A percentile compares a stretch with the other conserved stretches of the same genome.
Conservation (phyloP, 2,329 filamentous ascomycete genomes). For the Pseudocercospora cruenta region DNA sequence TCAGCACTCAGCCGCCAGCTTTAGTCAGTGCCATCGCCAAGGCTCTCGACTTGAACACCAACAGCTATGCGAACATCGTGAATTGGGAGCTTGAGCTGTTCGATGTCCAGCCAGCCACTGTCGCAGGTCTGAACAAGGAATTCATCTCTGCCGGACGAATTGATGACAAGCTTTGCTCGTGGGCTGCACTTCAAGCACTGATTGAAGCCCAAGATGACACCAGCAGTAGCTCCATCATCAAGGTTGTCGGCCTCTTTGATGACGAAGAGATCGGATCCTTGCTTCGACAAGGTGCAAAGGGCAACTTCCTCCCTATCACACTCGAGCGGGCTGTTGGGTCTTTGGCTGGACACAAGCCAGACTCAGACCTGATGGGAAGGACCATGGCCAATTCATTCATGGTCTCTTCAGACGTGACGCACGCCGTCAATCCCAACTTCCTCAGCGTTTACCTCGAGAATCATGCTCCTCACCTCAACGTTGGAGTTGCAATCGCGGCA, state of each 20-base stretch:
- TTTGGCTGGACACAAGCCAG: slow-evolving; percentile 52
- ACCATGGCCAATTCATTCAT: slow-evolving; percentile 93
- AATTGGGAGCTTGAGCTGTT: slow-evolving; percentile 98
- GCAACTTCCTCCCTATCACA: slow-evolving; percentile 82
- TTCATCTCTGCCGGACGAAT: slow-evolving; percentile 95
- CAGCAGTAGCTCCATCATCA: slow-evolving; percentile 68
- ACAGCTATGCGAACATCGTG: slow-evolving; percentile 67
- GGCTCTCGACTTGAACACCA: slow-evolving; percentile 72
- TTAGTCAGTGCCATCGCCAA: slow-evolving; percentile 81
- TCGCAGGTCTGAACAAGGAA: slow-evolving; percentile 84
- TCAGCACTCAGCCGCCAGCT: slow-evolving; percentile 79
- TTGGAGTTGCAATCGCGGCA: slow-evolving; percentile 77
- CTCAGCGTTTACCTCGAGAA: slow-evolving; percentile 77
- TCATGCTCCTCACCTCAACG: slow-evolving; percentile 85
- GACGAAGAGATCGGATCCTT: slow-evolving; percentile 94
- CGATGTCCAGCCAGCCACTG: slow-evolving; percentile 81
- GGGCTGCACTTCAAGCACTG: slow-evolving; percentile 83
- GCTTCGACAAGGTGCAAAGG: slow-evolving; percentile 83
- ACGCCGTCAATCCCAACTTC: slow-evolving; percentile 96
- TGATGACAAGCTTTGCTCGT: slow-evolving; percentile 97
- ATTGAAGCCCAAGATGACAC: slow-evolving; percentile 61
- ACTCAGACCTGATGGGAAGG: slow-evolving; percentile 67
- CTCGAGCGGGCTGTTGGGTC: slow-evolving; percentile 81
- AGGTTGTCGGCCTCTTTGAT: slow-evolving; percentile 92
- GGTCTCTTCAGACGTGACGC: slow-evolving; percentile 88